Evolutionary conservation across 2,329 filamentous ascomycete genomes (phyloP).

Genomic region (Phaeosphaeria sp.): DNA sequence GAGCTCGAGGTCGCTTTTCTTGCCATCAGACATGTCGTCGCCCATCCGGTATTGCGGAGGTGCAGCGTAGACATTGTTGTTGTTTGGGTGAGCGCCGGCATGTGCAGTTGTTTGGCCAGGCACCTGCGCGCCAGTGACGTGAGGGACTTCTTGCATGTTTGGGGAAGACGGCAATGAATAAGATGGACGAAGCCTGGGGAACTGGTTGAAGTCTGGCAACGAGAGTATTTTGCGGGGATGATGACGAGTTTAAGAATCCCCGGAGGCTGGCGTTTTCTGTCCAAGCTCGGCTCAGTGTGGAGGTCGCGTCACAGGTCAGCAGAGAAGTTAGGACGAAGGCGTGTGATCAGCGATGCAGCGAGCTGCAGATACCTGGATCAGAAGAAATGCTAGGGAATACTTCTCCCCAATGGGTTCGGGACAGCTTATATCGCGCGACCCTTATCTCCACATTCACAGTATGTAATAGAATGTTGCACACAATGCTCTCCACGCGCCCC

Average conservation of each 20-base stretch:
- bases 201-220: not conserved
- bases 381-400: not conserved
- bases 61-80: constrained; percentile 11
- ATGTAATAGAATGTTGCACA: constrained; percentile 28
- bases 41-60: constrained; percentile 27
- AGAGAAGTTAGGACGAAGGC: constrained; percentile 6
- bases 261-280: constrained; percentile 18
- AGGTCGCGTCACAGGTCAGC: constrained; percentile 21
- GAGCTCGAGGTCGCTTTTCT: constrained; percentile 44
- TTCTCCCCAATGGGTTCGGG: not conserved
- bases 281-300: constrained; percentile 15
- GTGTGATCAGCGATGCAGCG: constrained; percentile 7
- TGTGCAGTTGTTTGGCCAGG: not conserved
- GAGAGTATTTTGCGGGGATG: constrained; percentile 7
- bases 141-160: constrained; percentile 28
- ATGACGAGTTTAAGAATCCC: constrained; percentile 19
- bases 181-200: not conserved
- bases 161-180: not conserved
- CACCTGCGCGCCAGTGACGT: constrained; percentile 2
- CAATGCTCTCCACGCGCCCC: constrained; percentile 18
- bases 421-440: constrained; percentile 12
- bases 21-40: constrained; percentile 34
- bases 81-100: not conserved
- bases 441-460: constrained; percentile 24
- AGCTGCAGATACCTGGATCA: not conserved